Evolutionary conservation across 495 filamentous ascomycete species (phyloP), one percentile per base, ranked within the genome.

Genomic region (Hypoxylon cercidicola): DNA sequence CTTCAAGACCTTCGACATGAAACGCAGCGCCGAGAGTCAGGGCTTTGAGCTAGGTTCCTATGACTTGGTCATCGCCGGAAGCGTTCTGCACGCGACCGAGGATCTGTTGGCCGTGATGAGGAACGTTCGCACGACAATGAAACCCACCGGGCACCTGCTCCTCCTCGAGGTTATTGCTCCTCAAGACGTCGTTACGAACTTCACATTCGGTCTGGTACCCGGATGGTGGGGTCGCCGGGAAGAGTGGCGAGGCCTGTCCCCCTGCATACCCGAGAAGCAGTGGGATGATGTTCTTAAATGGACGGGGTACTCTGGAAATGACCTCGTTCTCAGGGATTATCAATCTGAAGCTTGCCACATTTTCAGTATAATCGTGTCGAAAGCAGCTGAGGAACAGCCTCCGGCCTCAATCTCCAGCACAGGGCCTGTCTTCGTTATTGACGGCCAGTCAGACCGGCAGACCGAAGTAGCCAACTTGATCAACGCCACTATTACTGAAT

Each of bases 191-290:
- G 62, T 70, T 41, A 72, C 69, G 25, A 74, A 77, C 9, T 67
- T 82, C 15, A 60, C 73, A 6, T 77, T 84, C n/a, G 80, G 80
- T 6, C 55, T 76, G 1, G 61, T 82, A 1, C 76, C 80, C 1
- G 82, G 78, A 0, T 87, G 84, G 84, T 87, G 84, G 84, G 52
- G 73, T 32, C 73, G 78, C 16, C 46, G 66, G 11, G 65, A 80
- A 43, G 68, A 73, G 19, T 68, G 62, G 58, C 64, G 74, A 10
- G 45, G 21, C 1, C 37, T 59, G 8, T 55, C 69, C 0, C 81
- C 83, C 5, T 72, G 59, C 3, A 57, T 81, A 1, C 66, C 73
- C 1, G 70, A 72, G 15, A 39, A 72, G 0, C 43, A 72, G 35
- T 87, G 84, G 84, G 64, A 79, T 21, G 37, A 52, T 0, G 47